Conservation (phyloP, 2,329 filamentous ascomycete genomes). For the Cladosporium cucumerinum region DNA sequence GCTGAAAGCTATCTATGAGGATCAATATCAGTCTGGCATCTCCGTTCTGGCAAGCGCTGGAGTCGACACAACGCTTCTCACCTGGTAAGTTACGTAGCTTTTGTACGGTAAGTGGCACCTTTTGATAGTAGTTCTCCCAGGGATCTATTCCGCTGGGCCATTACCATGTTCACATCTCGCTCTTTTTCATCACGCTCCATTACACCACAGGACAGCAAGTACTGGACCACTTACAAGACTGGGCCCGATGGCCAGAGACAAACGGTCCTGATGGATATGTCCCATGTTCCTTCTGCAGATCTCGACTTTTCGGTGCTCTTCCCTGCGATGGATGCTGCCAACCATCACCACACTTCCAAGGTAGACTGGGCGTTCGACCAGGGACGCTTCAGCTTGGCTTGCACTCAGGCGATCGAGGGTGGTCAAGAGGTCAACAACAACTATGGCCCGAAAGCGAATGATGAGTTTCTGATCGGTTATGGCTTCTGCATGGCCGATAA, state of each 20-base stretch:
- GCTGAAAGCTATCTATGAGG: slow-evolving; percentile 35
- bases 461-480: slow-evolving; percentile 52
- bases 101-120: slow-evolving; percentile 26
- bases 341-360: slow-evolving; percentile 46
- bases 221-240: slow-evolving; percentile 37
- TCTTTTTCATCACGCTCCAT: slow-evolving; percentile 46
- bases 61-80: slow-evolving; percentile 36
- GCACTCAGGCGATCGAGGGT: slow-evolving; percentile 33
- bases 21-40: slow-evolving; percentile 37
- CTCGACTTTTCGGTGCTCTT: slow-evolving; percentile 46
- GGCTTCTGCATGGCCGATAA: slow-evolving; percentile 50
- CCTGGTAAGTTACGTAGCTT: slow-evolving; percentile 37
- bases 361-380: slow-evolving; percentile 47
- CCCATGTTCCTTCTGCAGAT: slow-evolving; percentile 31
- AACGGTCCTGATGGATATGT: slow-evolving; percentile 35
- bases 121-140: slow-evolving; percentile 32
- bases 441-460: slow-evolving; percentile 52
- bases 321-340: slow-evolving; percentile 49
- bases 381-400: slow-evolving; percentile 39
- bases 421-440: slow-evolving; percentile 52
- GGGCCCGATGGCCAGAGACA: slow-evolving; percentile 28
- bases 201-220: slow-evolving; percentile 33
- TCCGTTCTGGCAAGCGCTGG: slow-evolving; percentile 30
- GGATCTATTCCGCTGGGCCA: slow-evolving; percentile 49
- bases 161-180: slow-evolving; percentile 51